phyloP scores from a whole-genome alignment of 1,284 basidiomycete species.

The Pterulicium gracile region DNA sequence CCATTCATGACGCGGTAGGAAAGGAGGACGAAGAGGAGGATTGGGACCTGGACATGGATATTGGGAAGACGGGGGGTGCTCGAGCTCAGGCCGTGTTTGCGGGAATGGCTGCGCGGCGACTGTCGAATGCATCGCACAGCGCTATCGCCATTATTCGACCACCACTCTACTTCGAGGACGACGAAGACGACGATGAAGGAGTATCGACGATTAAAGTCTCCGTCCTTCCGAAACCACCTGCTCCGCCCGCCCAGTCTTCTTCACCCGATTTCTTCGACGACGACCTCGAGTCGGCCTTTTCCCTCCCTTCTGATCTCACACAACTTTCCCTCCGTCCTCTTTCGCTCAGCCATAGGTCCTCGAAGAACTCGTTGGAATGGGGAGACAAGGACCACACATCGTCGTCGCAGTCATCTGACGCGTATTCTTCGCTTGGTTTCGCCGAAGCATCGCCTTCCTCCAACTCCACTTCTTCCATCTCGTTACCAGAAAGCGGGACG shows the following conservation, averaged over 20 bases:
- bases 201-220: conserved; percentile 70
- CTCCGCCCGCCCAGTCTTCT: conserved; percentile 18
- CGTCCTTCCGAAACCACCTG: conserved; percentile 31
- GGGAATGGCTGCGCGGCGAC: conserved; percentile 21
- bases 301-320: conserved; percentile 65
- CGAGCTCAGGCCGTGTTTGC: conserved; percentile 31
- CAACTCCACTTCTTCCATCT: conserved; percentile 54
- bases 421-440: conserved; percentile 67
- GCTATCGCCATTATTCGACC: conserved; percentile 53
- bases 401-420: conserved; percentile 74
- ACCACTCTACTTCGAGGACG: conserved; percentile 41
- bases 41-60: conserved; percentile 69
- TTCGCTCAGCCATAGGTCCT: conserved; percentile 58
- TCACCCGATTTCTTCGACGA: conserved; percentile 40
- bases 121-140: conserved; percentile 20
- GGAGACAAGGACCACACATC: conserved; percentile 71
- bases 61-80: conserved; percentile 45
- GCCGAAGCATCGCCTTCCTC: conserved; percentile 61
- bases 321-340: conserved; percentile 67
- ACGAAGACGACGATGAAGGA: conserved; percentile 69
- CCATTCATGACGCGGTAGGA: conserved; percentile 50
- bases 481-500: conserved; percentile 58
- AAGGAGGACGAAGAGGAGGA: conserved; percentile 56
- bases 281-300: conserved; percentile 67
- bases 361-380: conserved; percentile 75